These are phyloP conservation scores for Arthrinium phaeospermum DNA, from an alignment of 2,329 filamentous ascomycete species.

Conservation along the genomic window DNA sequence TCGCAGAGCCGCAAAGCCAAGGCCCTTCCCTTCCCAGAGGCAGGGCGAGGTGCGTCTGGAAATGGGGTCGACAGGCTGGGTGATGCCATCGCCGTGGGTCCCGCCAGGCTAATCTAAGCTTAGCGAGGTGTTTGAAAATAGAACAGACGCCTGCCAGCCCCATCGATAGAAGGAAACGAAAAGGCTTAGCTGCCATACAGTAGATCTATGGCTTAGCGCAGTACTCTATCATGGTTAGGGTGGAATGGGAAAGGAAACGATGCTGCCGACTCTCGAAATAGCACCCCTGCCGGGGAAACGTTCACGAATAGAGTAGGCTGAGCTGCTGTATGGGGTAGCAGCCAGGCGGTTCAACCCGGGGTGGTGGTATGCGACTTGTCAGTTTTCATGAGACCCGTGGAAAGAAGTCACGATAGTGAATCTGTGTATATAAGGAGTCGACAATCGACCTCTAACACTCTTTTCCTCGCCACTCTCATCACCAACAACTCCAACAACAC, in stretches of 20 bases:
- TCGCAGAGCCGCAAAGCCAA: constrained; percentile 11
- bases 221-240: not conserved
- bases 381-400: not conserved
- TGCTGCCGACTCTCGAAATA: not conserved
- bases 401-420: not conserved
- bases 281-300: not conserved
- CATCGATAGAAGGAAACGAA: not conserved
- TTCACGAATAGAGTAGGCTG: not conserved
- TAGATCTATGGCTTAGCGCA: not conserved
- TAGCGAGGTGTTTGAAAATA: constrained; percentile 4
- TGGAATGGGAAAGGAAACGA: not conserved
- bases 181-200: not conserved
- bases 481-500: constrained; percentile 2
- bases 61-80: not conserved
- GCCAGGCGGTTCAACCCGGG: not conserved
- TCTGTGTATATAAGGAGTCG: not conserved
- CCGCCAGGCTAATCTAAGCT: not conserved
- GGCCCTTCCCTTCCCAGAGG: no score
- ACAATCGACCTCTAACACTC: not conserved
- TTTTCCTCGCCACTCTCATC: constrained; percentile 6
- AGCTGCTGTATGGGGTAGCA: not conserved
- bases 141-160: not conserved
- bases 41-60: not conserved
- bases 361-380: not conserved
- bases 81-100: not conserved